Evolutionary conservation across 1,284 basidiomycete species (phyloP).

Genomic region (Malassezia equina): DNA sequence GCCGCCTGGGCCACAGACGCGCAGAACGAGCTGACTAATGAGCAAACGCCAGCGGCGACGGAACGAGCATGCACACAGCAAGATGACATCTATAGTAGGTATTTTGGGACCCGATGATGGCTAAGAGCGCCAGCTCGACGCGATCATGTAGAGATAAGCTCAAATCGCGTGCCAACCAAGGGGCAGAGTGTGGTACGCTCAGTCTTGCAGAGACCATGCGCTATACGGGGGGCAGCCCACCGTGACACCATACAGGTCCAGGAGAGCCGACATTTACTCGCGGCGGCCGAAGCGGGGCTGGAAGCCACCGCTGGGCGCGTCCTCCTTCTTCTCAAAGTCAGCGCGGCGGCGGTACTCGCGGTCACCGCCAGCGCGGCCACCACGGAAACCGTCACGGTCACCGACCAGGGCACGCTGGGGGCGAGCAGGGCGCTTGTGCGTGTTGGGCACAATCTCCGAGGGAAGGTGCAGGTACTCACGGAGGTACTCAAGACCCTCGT

Average conservation of each 20-base stretch:
- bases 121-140: conserved; percentile 23
- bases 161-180: conserved; percentile 17
- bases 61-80: background rate
- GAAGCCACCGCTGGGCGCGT: conserved; percentile 43
- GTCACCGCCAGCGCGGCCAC: conserved; percentile 42
- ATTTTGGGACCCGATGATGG: conserved; percentile 15
- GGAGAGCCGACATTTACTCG: conserved; percentile 27
- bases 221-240: background rate
- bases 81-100: background rate
- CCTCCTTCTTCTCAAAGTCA: conserved; percentile 45
- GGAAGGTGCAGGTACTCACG: conserved; percentile 48
- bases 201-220: background rate
- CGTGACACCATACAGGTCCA: background rate
- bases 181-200: background rate
- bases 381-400: conserved; percentile 39
- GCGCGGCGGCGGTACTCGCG: conserved; percentile 45
- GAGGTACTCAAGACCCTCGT: conserved; percentile 48
- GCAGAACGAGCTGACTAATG: conserved; percentile 4
- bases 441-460: conserved; percentile 47
- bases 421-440: conserved; percentile 47
- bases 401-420: conserved; percentile 37
- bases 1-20: background rate
- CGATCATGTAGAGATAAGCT: background rate
- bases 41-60: background rate
- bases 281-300: conserved; percentile 45